These are phyloP conservation scores for Cystobasidium tubakii DNA, from an alignment of 768 basidiomycete genomes.

Conservation along the genomic window DNA sequence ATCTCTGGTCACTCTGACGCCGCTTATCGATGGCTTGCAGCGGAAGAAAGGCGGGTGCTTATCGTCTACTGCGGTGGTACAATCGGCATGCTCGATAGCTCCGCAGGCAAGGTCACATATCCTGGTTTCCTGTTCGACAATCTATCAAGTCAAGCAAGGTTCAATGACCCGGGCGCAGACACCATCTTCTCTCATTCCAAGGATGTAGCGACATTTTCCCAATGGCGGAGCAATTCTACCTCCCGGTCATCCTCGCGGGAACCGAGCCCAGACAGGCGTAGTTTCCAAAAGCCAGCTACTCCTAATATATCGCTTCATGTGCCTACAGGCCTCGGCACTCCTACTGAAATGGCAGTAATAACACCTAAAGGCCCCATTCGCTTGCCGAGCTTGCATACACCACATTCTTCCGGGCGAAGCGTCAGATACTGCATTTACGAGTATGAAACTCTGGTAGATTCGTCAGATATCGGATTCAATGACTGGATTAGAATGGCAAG, in stretches of 20 bases:
- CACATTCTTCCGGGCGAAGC: constrained; percentile 65
- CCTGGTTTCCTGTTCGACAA: constrained; percentile 38
- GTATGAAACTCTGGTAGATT: constrained; percentile 84
- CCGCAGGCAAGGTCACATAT: constrained; percentile 27
- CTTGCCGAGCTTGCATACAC: constrained; percentile 59
- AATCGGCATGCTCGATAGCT: constrained; percentile 34
- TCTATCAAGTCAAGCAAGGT: constrained; percentile 71
- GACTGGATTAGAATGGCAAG: constrained; percentile 66
- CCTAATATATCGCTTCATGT: constrained; percentile 40
- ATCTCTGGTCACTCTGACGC: not conserved
- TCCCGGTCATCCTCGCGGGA: constrained; percentile 13
- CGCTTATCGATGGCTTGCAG: too few relatives aligned
- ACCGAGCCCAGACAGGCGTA: constrained; percentile 51
- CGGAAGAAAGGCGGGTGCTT: not conserved
- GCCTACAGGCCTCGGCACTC: constrained; percentile 40
- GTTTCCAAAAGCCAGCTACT: constrained; percentile 40
- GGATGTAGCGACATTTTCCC: constrained; percentile 70
- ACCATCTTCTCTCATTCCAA: constrained; percentile 75
- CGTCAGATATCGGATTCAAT: constrained; percentile 70
- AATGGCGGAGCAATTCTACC: constrained; percentile 56
- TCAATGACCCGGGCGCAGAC: constrained; percentile 83
- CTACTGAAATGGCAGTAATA: constrained; percentile 26
- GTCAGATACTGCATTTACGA: constrained; percentile 54
- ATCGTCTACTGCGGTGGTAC: constrained; percentile 34
- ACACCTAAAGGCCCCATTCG: constrained; percentile 36